Evolutionary conservation across 306 rosid species (phyloP).

Genomic region (Malus asiatica): DNA sequence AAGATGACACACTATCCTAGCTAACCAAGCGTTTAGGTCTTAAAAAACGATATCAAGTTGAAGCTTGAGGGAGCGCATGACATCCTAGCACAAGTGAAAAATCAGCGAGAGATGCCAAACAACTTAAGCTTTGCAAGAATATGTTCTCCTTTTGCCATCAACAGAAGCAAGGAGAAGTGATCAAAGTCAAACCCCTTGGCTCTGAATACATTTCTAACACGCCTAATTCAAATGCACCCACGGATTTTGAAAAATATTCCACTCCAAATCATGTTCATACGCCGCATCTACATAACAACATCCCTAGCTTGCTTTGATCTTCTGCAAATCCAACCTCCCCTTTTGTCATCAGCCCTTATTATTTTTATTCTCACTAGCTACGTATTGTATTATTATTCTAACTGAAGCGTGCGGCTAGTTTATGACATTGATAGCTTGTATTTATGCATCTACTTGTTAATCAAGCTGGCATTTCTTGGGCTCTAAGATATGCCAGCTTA

Average conservation of each 20-base stretch:
- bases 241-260: neutral
- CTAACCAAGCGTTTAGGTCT: neutral
- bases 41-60: neutral
- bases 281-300: neutral
- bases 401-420: constrained; percentile 43
- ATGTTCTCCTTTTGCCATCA: neutral
- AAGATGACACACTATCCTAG: too few relatives aligned
- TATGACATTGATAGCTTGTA: neutral
- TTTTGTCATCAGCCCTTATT: neutral
- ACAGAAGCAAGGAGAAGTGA: neutral
- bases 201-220: neutral
- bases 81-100: neutral
- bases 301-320: constrained; percentile 15
- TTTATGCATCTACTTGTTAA: neutral
- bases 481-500: constrained; percentile 21
- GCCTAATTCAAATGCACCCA: neutral
- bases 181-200: neutral
- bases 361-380: neutral
- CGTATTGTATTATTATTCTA: neutral
- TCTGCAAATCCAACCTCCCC: constrained; percentile 2
- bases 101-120: neutral
- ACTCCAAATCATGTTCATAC: neutral
- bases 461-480: constrained; percentile 24
- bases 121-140: neutral
- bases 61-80: neutral